Evolutionary conservation across 805 yeast genomes (phyloP).

Genomic region (Lachancea fermentati): DNA sequence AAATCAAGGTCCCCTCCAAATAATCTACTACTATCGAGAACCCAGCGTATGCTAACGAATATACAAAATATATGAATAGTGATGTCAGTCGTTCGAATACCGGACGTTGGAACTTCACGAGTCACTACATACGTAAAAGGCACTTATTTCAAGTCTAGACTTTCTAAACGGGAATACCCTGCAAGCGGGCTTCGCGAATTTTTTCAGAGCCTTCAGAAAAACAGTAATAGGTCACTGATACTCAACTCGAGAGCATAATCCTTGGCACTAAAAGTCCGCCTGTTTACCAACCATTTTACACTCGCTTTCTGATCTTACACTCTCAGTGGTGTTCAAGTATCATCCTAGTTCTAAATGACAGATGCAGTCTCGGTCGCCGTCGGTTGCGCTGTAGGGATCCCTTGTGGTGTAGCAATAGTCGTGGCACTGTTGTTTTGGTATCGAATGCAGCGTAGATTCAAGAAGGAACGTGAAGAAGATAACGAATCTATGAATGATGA

Average conservation of each 20-base stretch:
- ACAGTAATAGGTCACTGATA: background rate
- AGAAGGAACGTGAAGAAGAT: constrained; percentile 35
- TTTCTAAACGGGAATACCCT: background rate
- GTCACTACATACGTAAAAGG: too few relatives aligned
- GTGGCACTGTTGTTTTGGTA: constrained; percentile 35
- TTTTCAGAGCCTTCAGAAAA: background rate
- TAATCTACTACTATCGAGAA: constrained; percentile 20
- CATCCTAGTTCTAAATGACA: constrained; percentile 3
- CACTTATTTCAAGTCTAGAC: background rate
- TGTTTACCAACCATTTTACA: background rate
- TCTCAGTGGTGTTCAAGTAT: background rate
- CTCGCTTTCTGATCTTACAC: constrained; percentile 1
- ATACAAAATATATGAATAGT: constrained; percentile 24
- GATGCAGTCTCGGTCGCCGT: constrained; percentile 36
- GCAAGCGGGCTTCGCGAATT: background rate
- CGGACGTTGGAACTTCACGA: too few relatives aligned
- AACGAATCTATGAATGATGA: constrained; percentile 34
- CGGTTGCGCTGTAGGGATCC: constrained; percentile 51
- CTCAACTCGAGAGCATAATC: background rate
- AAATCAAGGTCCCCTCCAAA: constrained; percentile 6
- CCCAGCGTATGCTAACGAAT: constrained; percentile 26
- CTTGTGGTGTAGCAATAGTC: constrained; percentile 36
- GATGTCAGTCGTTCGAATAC: too few relatives aligned
- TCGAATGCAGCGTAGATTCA: constrained; percentile 35
- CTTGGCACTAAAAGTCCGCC: background rate